phyloP scores from a whole-genome alignment of 2,329 filamentous ascomycete species.

The Byssoonygena ceratinophila region DNA sequence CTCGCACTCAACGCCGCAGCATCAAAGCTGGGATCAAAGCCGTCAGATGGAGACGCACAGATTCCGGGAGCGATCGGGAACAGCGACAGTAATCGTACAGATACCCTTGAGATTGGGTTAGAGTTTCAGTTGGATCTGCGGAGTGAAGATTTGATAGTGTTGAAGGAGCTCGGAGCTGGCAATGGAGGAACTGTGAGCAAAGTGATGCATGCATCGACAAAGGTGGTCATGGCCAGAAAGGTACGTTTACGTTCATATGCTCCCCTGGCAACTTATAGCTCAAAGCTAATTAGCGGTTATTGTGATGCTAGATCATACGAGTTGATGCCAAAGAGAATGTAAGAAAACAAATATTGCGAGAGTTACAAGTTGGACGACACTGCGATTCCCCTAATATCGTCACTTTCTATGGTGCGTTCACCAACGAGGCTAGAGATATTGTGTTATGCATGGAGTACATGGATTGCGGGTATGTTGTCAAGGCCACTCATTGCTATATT shows the following conservation, averaged over 20 bases:
- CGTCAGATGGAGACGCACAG: constrained; percentile 61
- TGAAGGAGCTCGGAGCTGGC: constrained; percentile 89
- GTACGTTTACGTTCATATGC: constrained; percentile 39
- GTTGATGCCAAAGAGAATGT: constrained; percentile 97
- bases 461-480: constrained; percentile 75
- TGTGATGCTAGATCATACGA: constrained; percentile 65
- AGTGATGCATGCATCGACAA: constrained; percentile 86
- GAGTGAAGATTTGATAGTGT: constrained; percentile 80
- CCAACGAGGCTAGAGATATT: constrained; percentile 93
- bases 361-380: constrained; percentile 96
- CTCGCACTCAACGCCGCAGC: constrained; percentile 73
- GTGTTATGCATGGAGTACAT: constrained; percentile 99
- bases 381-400: constrained; percentile 97
- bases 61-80: constrained; percentile 50
- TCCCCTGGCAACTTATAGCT: neutral
- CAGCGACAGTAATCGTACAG: constrained; percentile 49
- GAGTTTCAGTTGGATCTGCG: constrained; percentile 91
- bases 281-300: neutral
- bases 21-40: constrained; percentile 56
- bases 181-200: constrained; percentile 99
- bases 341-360: constrained; percentile 89
- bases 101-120: constrained; percentile 86
- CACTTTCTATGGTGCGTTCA: constrained; percentile 92
- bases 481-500: constrained; percentile 6
- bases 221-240: constrained; percentile 96